Conservation (phyloP, 495 filamentous ascomycete genomes). For the Cercophora newfieldiana region DNA sequence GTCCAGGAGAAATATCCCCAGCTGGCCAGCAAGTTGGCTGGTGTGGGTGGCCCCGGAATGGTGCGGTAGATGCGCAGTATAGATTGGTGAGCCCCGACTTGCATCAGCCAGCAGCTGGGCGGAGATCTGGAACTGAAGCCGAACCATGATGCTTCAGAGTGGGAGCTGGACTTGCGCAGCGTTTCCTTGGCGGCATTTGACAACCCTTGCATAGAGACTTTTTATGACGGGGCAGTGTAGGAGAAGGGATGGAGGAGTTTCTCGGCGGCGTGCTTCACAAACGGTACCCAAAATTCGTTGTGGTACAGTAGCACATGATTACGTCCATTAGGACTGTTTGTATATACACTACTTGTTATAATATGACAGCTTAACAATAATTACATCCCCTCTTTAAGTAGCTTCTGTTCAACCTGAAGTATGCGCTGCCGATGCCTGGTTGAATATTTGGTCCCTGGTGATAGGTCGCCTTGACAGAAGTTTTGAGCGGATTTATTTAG, state of each 20-base stretch:
- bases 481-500: too few species aligned
- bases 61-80: constrained; percentile 17
- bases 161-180: too few species aligned
- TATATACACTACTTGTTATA: neutral
- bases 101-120: neutral
- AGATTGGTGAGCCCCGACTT: constrained; percentile 7
- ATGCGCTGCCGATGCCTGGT: too few species aligned
- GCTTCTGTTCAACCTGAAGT: neutral
- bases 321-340: neutral
- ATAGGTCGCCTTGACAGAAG: too few species aligned
- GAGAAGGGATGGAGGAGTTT: neutral
- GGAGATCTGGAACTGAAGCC: neutral
- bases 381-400: neutral
- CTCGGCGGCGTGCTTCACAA: neutral
- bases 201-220: too few species aligned
- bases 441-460: too few species aligned
- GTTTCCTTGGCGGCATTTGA: too few species aligned
- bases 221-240: neutral
- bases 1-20: constrained; percentile 99
- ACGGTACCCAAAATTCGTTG: neutral
- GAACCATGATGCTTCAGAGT: too few species aligned
- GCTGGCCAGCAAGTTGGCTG: constrained; percentile 77
- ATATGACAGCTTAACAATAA: neutral
- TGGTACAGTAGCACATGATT: neutral
- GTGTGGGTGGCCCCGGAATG: constrained; percentile 55